Evolutionary conservation across 1,284 basidiomycete genomes (phyloP), one percentile per base, ranked within the genome.

Genomic region (Ustilago sp.): DNA sequence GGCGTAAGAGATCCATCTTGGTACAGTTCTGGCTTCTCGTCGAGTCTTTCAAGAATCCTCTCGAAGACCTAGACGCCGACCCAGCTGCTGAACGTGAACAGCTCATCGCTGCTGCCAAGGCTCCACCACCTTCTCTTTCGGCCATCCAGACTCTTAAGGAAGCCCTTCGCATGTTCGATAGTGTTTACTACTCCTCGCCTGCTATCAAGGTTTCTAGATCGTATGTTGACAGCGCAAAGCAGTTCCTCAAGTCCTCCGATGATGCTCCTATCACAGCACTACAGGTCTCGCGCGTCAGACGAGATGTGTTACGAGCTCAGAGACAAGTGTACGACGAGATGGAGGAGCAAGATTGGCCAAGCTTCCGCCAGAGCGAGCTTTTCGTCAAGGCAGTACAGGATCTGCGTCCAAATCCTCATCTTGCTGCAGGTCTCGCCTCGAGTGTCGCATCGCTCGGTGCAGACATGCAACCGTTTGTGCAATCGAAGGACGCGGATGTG

Each of bases 11-110:
- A 35, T 93, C 94, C 15, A 86, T 94, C 9, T 90, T 94, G 3
- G 93, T 98, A 2, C 96, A 98, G 79, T 99, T 98, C 87, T 98
- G 96, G 96, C 89, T 98, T 3, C 93, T 94, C 0, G 93, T 98
- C 0, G 94, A 98, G 86, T 94, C 93, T 58, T 95, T 98, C 89
- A 98, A 98, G 87, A 94, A 96, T 79, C 96, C 96, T 0, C 88
- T 99, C 19, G 95, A 98, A 39, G 74, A 78, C 15, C 56, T 67
- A 19, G 74, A 69, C 17, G 34, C 59, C 87, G 28, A 84, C 86
- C 9, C 88, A 89, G 36, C 63, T 3, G 47, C 90, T 92, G 79
- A 89, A 90, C 65, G 52, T 1, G 72, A 77, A 23, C 77, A 76
- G 19, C 48, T 76, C 15, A 28, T 43, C 28, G 55, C 59, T n/a